A percentile compares a stretch with the other conserved stretches of the same genome.
phyloP scores from a whole-genome alignment of 176 grass and related monocot genomes.

The Cenchrus fungigraminus region DNA sequence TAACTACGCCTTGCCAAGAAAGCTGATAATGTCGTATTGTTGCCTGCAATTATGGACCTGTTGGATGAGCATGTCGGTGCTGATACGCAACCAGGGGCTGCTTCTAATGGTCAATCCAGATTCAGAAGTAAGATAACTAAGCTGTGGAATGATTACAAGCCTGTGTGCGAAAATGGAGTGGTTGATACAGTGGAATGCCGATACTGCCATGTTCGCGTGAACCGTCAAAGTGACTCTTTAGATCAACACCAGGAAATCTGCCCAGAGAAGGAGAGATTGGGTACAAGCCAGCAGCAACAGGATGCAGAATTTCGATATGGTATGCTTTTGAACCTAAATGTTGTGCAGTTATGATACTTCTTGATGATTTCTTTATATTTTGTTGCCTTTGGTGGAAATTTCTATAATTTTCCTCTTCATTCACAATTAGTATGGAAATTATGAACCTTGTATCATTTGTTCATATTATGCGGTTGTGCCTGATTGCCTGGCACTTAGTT shows the following conservation, averaged over 20 bases:
- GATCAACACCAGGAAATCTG: background rate
- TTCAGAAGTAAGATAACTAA: slow-evolving; percentile 22
- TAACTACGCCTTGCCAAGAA: background rate
- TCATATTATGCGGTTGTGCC: too few species aligned
- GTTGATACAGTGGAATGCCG: slow-evolving; percentile 12
- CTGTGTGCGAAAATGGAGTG: slow-evolving; percentile 28
- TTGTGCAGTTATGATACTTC: background rate
- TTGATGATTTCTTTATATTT: background rate
- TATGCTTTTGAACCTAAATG: background rate
- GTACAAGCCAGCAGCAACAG: background rate
- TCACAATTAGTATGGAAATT: too few species aligned
- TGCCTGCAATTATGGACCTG: slow-evolving; percentile 37
- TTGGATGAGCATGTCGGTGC: slow-evolving; percentile 24
- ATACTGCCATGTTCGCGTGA: background rate
- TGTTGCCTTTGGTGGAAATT: background rate
- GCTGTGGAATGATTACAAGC: slow-evolving; percentile 43
- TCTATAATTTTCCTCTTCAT: background rate
- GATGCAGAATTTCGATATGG: background rate
- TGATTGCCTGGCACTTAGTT: too few species aligned
- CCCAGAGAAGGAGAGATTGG: background rate
- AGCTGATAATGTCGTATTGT: background rate
- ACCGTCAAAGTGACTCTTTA: background rate
- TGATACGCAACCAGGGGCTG: background rate
- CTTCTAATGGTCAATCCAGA: slow-evolving; percentile 13
- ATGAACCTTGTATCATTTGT: too few species aligned